Conservation (phyloP, 2,329 filamentous ascomycete species). For the Zasmidium cellare region DNA sequence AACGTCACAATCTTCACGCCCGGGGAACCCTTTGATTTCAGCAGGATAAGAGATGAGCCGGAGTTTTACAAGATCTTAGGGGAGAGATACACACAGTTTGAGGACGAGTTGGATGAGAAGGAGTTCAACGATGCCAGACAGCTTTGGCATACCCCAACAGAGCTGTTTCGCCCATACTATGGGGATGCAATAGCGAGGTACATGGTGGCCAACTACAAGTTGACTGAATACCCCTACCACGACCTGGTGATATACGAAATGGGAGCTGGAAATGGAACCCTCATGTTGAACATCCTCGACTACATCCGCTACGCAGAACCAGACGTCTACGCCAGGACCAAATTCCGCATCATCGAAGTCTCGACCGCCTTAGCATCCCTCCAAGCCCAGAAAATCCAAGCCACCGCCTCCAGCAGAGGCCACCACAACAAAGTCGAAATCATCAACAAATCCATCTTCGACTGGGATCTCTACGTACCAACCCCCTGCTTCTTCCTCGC, state of each 20-base stretch:
- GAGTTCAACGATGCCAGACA: constrained; percentile 76
- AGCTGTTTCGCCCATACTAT: constrained; percentile 94
- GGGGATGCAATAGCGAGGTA: constrained; percentile 97
- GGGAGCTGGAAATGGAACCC: constrained; percentile 92
- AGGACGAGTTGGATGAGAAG: constrained; percentile 77
- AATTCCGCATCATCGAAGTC: constrained; percentile 96
- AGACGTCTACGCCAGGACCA: constrained; percentile 89
- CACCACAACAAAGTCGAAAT: constrained; percentile 88
- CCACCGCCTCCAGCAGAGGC: constrained; percentile 67
- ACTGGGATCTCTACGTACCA: constrained; percentile 85
- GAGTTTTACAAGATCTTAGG: constrained; percentile 78
- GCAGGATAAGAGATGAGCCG: constrained; percentile 74
- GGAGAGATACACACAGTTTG: constrained; percentile 82
- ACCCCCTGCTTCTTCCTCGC: constrained; percentile 96
- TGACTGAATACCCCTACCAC: constrained; percentile 91
- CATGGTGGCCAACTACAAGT: constrained; percentile 91
- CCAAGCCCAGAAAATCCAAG: constrained; percentile 70
- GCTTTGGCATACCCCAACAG: constrained; percentile 97
- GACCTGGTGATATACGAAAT: constrained; percentile 98
- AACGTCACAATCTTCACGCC: constrained; percentile 70
- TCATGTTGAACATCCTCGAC: constrained; percentile 98
- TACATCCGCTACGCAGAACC: constrained; percentile 89
- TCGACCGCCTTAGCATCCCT: constrained; percentile 75
- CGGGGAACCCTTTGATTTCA: constrained; percentile 88
- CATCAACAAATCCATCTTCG: constrained; percentile 91